Evolutionary conservation across 805 yeast genomes (phyloP).

Genomic region (Metschnikowia sp.): DNA sequence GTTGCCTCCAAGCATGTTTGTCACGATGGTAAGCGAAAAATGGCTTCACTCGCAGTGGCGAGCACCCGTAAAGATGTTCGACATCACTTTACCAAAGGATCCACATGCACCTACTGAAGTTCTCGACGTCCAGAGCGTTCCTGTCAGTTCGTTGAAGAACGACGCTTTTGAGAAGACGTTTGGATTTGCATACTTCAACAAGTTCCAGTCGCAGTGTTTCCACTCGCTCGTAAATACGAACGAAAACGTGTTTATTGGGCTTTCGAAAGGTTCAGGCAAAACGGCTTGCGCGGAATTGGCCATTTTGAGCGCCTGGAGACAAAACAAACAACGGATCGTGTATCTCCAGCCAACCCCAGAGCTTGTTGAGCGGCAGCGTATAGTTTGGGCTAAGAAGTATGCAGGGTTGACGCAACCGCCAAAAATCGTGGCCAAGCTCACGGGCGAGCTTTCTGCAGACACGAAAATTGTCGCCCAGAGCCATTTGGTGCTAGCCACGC

Average conservation of each 20-base stretch:
- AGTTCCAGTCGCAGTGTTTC: conserved; percentile 70
- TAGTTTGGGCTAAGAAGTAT: conserved; percentile 54
- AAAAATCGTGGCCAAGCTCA: conserved; percentile 52
- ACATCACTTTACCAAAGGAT: conserved; percentile 56
- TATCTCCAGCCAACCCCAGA: conserved; percentile 67
- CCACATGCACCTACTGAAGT: conserved; percentile 62
- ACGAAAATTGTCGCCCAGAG: conserved; percentile 51
- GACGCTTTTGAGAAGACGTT: conserved; percentile 48
- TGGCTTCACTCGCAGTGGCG: conserved; percentile 79
- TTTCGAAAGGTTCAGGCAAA: conserved; percentile 75
- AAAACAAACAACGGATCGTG: conserved; percentile 64
- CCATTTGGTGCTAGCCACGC: conserved; percentile 75
- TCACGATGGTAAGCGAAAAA: conserved; percentile 69
- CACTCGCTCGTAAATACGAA: conserved; percentile 54
- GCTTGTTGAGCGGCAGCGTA: conserved; percentile 44
- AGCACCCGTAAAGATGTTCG: conserved; percentile 54
- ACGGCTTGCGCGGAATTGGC: conserved; percentile 71
- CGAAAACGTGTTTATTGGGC: conserved; percentile 63
- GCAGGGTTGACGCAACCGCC: conserved; percentile 49
- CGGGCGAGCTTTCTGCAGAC: conserved; percentile 52
- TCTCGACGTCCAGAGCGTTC: conserved; percentile 48
- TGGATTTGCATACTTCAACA: conserved; percentile 57
- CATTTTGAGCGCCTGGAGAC: conserved; percentile 67
- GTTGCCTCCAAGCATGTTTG: conserved; percentile 64
- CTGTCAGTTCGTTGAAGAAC: conserved; percentile 46